Evolutionary conservation across 129 eudicot genomes (phyloP).

Genomic region (Dittrichia graveolens): DNA sequence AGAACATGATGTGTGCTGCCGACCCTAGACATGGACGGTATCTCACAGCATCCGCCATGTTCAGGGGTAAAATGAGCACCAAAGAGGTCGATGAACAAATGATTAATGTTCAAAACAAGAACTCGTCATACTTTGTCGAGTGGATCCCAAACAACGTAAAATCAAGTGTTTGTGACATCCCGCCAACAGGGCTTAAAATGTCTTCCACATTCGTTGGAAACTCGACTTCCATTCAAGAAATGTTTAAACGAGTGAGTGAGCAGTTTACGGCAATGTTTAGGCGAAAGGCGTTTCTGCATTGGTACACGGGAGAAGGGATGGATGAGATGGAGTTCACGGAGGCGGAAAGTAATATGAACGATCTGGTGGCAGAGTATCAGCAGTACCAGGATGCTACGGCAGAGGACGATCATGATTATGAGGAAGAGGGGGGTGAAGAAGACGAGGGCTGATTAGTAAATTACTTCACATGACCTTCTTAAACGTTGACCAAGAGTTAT

Average conservation of each 20-base stretch:
- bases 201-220: conserved; percentile 79
- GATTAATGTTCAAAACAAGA: conserved; percentile 94
- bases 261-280: conserved; percentile 92
- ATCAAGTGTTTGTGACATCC: conserved; percentile 88
- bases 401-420: conserved; percentile 64
- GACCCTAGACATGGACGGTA: conserved; percentile 89
- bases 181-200: conserved; percentile 89
- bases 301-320: conserved; percentile 98
- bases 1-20: conserved; percentile 95
- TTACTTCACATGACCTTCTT: not conserved
- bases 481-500: conserved; percentile 6
- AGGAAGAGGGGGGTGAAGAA: conserved; percentile 50
- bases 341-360: conserved; percentile 93
- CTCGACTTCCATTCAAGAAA: conserved; percentile 84
- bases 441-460: conserved; percentile 6
- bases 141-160: conserved; percentile 95
- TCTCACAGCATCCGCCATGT: conserved; percentile 87
- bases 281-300: conserved; percentile 96
- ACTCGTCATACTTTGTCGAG: conserved; percentile 84
- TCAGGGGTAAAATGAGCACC: conserved; percentile 91
- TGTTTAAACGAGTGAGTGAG: conserved; percentile 87
- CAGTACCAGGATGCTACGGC: conserved; percentile 93
- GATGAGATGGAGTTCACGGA: conserved; percentile 97
- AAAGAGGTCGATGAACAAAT: conserved; percentile 90
- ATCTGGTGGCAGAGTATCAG: conserved; percentile 90